Conservation (phyloP, 108 stramenopile species). For the Aurantiochytrium sp. region DNA sequence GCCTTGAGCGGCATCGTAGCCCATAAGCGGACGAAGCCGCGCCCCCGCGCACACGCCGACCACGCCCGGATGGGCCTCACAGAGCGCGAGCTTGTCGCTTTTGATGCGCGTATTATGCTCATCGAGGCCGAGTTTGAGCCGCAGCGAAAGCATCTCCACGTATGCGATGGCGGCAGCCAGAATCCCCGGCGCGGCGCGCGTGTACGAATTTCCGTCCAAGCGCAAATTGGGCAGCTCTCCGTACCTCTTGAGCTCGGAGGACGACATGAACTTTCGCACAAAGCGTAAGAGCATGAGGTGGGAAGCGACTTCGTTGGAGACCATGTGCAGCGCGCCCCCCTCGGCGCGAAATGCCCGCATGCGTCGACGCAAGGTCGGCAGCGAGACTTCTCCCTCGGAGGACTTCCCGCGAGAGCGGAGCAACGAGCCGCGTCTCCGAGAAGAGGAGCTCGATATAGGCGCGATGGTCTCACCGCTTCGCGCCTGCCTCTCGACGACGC, state of each 20-base stretch:
- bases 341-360: neutral
- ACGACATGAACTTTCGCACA: neutral
- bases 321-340: neutral
- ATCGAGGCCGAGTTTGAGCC: neutral
- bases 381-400: neutral
- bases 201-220: neutral
- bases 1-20: neutral
- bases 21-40: neutral
- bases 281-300: neutral
- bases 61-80: neutral
- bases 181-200: neutral
- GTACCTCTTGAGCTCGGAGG: neutral
- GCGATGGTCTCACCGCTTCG: neutral
- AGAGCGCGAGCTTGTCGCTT: neutral
- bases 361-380: neutral
- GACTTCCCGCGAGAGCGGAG: neutral
- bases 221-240: neutral
- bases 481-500: neutral
- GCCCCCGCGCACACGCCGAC: neutral
- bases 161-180: neutral
- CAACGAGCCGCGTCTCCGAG: neutral
- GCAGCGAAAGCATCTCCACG: neutral
- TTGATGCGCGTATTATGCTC: neutral
- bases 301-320: neutral
- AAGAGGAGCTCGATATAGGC: neutral